Conservation (phyloP, 2,329 filamentous ascomycete species). For the Colletotrichum sp. region DNA sequence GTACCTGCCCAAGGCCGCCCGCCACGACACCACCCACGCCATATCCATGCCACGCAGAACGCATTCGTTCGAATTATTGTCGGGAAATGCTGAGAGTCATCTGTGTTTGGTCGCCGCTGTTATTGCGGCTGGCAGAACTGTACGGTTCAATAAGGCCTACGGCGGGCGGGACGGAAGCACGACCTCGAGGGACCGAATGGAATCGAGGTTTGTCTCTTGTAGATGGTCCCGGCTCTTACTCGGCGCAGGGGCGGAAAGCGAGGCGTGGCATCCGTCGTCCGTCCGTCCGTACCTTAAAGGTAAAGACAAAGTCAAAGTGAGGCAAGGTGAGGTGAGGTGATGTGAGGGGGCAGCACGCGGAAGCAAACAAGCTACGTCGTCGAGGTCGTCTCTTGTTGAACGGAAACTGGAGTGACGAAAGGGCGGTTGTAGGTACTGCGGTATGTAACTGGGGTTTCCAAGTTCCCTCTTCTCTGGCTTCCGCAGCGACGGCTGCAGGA, state of each 20-base stretch:
- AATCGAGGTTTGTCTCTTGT: neutral
- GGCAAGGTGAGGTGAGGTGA: neutral
- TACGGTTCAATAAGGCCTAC: neutral
- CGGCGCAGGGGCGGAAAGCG: neutral
- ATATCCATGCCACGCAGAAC: neutral
- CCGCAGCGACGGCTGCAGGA: conserved; percentile 2
- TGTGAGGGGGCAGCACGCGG: neutral
- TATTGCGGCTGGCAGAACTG: neutral
- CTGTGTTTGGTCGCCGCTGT: neutral
- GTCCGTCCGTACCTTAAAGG: neutral
- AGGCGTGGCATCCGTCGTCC: neutral
- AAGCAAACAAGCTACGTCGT: neutral
- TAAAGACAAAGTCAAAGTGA: neutral
- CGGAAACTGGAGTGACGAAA: neutral
- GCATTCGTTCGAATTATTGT: neutral
- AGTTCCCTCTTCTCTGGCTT: neutral
- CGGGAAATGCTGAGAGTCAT: neutral
- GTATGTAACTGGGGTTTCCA: conserved; percentile 2
- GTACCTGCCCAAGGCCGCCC: neutral
- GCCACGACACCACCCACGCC: neutral
- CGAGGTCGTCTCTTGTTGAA: conserved; percentile 10
- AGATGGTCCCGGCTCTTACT: neutral
- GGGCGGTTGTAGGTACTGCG: neutral
- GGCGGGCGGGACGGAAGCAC: neutral
- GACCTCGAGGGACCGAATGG: neutral